A percentile compares a stretch with the other conserved stretches of the same genome.
Evolutionary conservation across 768 basidiomycete genomes (phyloP).

Genomic region (Phanerochaete carnosa): DNA sequence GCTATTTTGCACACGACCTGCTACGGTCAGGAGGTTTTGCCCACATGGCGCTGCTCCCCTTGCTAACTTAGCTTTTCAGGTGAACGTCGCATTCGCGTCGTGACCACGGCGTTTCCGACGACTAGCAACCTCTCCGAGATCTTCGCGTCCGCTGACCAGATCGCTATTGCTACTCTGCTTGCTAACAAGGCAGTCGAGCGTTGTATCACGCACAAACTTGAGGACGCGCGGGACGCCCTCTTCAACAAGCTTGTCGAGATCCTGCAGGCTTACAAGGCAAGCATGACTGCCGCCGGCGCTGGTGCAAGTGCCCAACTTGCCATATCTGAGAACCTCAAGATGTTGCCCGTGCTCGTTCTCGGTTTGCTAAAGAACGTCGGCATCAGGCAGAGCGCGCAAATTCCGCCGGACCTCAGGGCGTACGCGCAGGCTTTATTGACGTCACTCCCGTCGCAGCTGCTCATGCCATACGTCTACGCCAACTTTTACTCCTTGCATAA

Average conservation of each 20-base stretch:
- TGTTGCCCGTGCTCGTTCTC: constrained; percentile 87
- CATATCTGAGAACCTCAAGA: constrained; percentile 90
- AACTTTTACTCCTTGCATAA: constrained; percentile 94
- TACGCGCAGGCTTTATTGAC: constrained; percentile 93
- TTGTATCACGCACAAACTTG: constrained; percentile 48
- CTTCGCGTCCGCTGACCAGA: constrained; percentile 54
- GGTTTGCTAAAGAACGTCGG: constrained; percentile 96
- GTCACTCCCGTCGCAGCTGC: constrained; percentile 84
- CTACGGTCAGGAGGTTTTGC: constrained; percentile 50
- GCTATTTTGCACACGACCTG: constrained; percentile 94
- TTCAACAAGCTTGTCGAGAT: constrained; percentile 54
- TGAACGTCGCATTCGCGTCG: constrained; percentile 58
- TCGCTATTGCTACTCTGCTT: constrained; percentile 50
- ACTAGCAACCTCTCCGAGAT: constrained; percentile 53
- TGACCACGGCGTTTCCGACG: constrained; percentile 58
- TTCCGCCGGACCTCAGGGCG: constrained; percentile 93
- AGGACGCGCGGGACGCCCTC: constrained; percentile 55
- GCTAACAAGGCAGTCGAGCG: constrained; percentile 62
- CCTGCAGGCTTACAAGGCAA: constrained; percentile 70
- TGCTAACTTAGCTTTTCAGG: constrained; percentile 22
- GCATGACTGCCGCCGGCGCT: constrained; percentile 91
- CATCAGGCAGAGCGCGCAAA: constrained; percentile 92
- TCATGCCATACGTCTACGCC: constrained; percentile 94
- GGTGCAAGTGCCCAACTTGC: constrained; percentile 94
- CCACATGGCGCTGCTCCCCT: not conserved